Base-by-base conservation (phyloP, 2,329 filamentous ascomycete genomes). In the Zopfia rhizophila region DNA sequence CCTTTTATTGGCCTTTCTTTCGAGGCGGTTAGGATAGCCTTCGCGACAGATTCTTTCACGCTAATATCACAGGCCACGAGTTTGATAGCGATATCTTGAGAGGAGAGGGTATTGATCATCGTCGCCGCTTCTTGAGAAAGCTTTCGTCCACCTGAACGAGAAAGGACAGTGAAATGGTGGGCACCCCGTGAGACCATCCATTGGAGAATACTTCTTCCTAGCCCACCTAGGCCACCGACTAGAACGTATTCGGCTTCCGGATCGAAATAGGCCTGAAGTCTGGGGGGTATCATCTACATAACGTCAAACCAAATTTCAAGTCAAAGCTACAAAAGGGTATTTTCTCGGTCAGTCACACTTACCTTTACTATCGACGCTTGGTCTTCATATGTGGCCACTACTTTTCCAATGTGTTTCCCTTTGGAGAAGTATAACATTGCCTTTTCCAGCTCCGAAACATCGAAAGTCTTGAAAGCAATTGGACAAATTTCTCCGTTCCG, bases 361-460 rank as follows among this genome's bases (percentile, higher is more conserved):
- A 51, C 11, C 30, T 37, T 32, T 13, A 55, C 4, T 11, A 33
- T 19, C 3, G 40, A 21, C 5, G 25, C 21, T 4, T 37, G 13
- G 14, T 51, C 28, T 21, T 23, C 47, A 31, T 51, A 38, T 7
- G 56, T 41, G 8, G 76, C 47, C 7, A 76, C 68, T 2, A 75
- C 55, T 52, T 76, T 77, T 6, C 75, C 74, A 2, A 69, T 65
- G 33, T 75, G 72, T 10, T 61, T 62, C 0, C 73, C 70, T 7
- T 55, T 42, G 13, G 66, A 65, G 29, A 76, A 63, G 40, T 55
- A 59, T 4, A 55, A 33, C 21, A 75, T 54, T 0, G 69, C 71
- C 1, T 53, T 50, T 3, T 51, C 30, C 6, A 73, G 45, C 0
- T 69, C 42, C 5, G 24, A 10, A 6, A 45, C 53, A 7, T 56